Evolutionary conservation across 2,329 filamentous ascomycete genomes (phyloP).

Genomic region (Thermothelomyces thermophilus): DNA sequence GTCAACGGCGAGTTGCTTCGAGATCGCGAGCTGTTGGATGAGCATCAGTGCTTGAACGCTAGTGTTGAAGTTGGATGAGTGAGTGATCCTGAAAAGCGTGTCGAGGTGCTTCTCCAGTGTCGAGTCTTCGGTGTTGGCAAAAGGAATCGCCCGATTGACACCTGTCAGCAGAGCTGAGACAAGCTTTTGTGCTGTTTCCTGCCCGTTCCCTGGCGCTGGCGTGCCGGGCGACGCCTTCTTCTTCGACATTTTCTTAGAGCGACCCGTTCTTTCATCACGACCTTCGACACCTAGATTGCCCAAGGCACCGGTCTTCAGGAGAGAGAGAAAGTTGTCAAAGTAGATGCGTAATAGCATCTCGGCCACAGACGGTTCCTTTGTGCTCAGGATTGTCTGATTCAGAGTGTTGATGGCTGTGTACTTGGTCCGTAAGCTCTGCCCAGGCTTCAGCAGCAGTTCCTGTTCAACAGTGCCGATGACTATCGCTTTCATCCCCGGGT

Average conservation of each 20-base stretch:
- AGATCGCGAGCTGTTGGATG: slow-evolving; percentile 82
- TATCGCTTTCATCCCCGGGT: slow-evolving; percentile 89
- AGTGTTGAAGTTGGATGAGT: slow-evolving; percentile 98
- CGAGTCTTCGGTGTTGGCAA: slow-evolving; percentile 72
- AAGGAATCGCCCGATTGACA: slow-evolving; percentile 93
- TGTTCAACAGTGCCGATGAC: slow-evolving; percentile 81
- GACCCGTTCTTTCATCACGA: slow-evolving; percentile 34
- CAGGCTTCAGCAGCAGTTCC: slow-evolving; percentile 79
- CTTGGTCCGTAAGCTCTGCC: slow-evolving; percentile 80
- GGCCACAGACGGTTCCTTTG: slow-evolving; percentile 73
- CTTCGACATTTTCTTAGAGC: slow-evolving; percentile 25
- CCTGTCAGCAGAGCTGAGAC: slow-evolving; percentile 87
- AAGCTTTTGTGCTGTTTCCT: slow-evolving; percentile 81
- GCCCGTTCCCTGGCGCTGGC: slow-evolving; percentile 38
- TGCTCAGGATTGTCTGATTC: slow-evolving; percentile 90
- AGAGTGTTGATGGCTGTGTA: slow-evolving; percentile 96
- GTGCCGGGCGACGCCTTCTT: slow-evolving; percentile 29
- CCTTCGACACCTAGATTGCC: slow-evolving; percentile 37
- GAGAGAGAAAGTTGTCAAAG: slow-evolving; percentile 77
- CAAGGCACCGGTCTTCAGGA: slow-evolving; percentile 60
- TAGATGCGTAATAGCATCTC: slow-evolving; percentile 82
- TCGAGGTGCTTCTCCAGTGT: slow-evolving; percentile 84
- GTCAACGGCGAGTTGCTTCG: slow-evolving; percentile 75
- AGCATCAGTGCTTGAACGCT: slow-evolving; percentile 92
- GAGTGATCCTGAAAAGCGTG: slow-evolving; percentile 90